Evolutionary conservation across 2,329 filamentous ascomycete species (phyloP).

Genomic region (Aspergillus viridinutans): DNA sequence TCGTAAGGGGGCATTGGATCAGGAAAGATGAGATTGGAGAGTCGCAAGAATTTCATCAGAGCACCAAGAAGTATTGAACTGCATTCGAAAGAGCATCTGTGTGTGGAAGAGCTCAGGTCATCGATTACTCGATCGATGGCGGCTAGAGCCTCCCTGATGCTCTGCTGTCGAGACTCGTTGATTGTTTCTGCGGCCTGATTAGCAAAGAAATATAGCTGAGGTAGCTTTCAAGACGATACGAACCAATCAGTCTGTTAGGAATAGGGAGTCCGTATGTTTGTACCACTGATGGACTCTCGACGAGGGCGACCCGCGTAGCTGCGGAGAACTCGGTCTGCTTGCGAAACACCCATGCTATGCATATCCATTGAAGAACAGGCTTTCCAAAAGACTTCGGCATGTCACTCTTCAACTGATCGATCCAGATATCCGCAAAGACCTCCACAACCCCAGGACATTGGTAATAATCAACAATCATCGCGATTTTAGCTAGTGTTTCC

Average conservation of each 20-base stretch:
- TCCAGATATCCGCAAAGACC: neutral
- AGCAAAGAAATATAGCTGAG: neutral
- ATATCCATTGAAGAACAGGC: neutral
- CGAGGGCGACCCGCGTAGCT: neutral
- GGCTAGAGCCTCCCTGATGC: neutral
- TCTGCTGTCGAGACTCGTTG: neutral
- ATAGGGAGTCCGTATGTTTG: neutral
- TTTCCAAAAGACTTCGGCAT: neutral
- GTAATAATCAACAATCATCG: constrained; percentile 2
- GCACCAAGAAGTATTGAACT: neutral
- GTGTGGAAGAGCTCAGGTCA: neutral
- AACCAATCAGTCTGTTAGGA: neutral
- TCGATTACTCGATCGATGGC: neutral
- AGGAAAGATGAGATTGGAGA: neutral
- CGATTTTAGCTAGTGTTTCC: neutral
- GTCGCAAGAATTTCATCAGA: neutral
- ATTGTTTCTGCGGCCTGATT: neutral
- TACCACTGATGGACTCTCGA: neutral
- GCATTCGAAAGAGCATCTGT: neutral
- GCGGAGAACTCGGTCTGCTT: neutral
- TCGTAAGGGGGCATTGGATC: neutral
- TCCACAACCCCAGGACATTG: neutral
- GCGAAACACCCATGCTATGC: neutral
- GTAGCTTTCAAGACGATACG: neutral
- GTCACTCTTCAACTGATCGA: neutral